Evolutionary conservation across 805 yeast genomes (phyloP), one percentile per base, ranked within the genome.

Genomic region (Cyberlindnera japonica): DNA sequence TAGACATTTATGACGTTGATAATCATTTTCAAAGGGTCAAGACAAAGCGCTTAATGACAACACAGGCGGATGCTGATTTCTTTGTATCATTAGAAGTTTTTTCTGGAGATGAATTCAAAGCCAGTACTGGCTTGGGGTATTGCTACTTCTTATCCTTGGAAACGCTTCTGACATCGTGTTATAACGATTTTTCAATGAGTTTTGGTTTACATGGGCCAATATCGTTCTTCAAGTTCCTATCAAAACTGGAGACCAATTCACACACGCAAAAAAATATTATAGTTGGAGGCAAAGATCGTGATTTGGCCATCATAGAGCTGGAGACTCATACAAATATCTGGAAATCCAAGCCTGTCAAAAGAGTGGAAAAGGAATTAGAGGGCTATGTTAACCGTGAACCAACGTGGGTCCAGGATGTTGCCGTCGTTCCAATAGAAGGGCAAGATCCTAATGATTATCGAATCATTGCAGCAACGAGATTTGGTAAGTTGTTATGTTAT

Each of bases 221-320:
- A 3, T 40, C 51, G 3, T 51, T 54, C 37, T 48, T 49, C 41
- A 40, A 53, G 28, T 45, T 48, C 41, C 22, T 53, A 2, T 36
- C 44, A 14, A 12, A 15, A 15, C 6, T 19, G 6, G 20, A 21
- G 7, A 12, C 25, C 3, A 18, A 38, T 19, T 9, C 32, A 24
- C 35, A 27, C 15, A 8, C 33, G 11, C 35, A 25, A 6, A 36
- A 33, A 9, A 41, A 41, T 32, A 40, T 49, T 11, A 41, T 54
- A 2, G 34, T 47, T 31, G 57, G 58, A 26, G 59, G 58, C 7
- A 55, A 55, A 37, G 59, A 52, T 35, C 27, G 57, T 2, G 57
- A 48, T 14, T 31, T 53, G 5, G 38, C 41, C 2, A 22, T 55
- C 1, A 37, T 55, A 16, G 57, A 52, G 12, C 23, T 51, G 27